phyloP scores from a whole-genome alignment of 176 grass and related monocot genomes.

The Metroxylon sagu region DNA sequence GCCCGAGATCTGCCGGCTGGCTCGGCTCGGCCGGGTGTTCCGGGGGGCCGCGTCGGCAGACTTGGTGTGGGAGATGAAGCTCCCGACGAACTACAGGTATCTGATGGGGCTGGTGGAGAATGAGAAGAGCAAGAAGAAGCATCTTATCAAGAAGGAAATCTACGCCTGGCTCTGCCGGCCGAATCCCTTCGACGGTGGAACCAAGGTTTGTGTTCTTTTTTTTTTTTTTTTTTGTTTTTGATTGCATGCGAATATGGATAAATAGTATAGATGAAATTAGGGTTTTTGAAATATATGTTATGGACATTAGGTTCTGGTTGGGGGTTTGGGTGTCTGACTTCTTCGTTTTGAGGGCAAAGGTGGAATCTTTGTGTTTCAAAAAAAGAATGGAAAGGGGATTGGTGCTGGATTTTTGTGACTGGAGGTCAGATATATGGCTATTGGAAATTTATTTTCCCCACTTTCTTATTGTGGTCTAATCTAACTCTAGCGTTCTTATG shows the following conservation, averaged over 20 bases:
- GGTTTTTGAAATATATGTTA: not conserved
- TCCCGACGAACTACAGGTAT: conserved; percentile 67
- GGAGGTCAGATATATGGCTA: no score
- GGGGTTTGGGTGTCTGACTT: not conserved
- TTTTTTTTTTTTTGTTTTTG: not conserved
- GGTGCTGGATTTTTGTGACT: no score
- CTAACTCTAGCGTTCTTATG: no score
- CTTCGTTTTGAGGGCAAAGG: not conserved
- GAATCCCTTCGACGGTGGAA: conserved; percentile 44
- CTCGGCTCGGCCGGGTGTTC: conserved; percentile 58
- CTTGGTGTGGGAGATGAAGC: conserved; percentile 86
- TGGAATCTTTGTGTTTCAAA: no score
- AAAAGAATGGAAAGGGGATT: no score
- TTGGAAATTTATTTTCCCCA: conserved; percentile 10
- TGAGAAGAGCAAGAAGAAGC: conserved; percentile 4
- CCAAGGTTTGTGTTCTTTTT: conserved; percentile 24
- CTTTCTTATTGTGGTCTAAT: not conserved
- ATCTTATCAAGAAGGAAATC: conserved; percentile 62
- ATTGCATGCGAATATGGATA: not conserved
- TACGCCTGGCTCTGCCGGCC: conserved; percentile 61
- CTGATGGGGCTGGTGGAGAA: conserved; percentile 53
- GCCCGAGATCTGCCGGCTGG: conserved; percentile 69
- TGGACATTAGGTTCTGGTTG: not conserved
- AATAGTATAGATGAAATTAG: not conserved
- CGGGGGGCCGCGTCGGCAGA: conserved; percentile 61